phyloP scores from a whole-genome alignment of 208 protist genomes.

The Leishmania tropica region DNA sequence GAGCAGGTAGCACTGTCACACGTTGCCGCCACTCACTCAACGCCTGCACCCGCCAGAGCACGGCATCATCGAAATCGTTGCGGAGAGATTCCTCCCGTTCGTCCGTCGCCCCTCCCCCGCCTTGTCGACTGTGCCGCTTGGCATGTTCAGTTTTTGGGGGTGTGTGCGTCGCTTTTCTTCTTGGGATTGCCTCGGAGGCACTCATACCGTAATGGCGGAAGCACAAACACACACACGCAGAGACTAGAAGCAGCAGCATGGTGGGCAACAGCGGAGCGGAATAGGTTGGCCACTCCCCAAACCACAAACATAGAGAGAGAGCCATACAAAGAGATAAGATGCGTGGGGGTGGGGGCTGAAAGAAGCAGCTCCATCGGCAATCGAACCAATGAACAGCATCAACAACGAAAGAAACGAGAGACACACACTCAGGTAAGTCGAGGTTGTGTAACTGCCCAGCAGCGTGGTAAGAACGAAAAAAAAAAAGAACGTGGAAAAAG shows the following conservation, averaged over 20 bases:
- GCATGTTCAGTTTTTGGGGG: not conserved
- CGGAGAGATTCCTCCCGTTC: too few species aligned
- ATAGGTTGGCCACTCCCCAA: not conserved
- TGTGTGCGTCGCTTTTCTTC: not conserved
- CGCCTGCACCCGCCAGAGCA: not conserved
- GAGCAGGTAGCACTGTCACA: not conserved
- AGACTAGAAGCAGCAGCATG: not conserved
- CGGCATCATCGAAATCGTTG: not conserved
- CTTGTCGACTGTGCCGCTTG: not conserved
- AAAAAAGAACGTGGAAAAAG: not conserved
- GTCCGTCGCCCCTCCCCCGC: not conserved
- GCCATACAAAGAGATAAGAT: not conserved
- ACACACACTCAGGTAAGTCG: not conserved
- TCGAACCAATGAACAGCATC: not conserved
- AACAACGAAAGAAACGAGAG: not conserved
- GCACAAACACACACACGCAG: not conserved
- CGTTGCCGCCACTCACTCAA: not conserved
- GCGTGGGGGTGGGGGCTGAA: too few species aligned
- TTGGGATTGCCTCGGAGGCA: not conserved
- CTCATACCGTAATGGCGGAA: not conserved
- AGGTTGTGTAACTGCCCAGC: not conserved
- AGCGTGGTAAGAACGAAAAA: not conserved
- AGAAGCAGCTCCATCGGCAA: not conserved
- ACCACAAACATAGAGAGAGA: not conserved
- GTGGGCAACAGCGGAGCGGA: not conserved